phyloP scores from a whole-genome alignment of 108 stramenopile species.

The Skeletonema grethae region DNA sequence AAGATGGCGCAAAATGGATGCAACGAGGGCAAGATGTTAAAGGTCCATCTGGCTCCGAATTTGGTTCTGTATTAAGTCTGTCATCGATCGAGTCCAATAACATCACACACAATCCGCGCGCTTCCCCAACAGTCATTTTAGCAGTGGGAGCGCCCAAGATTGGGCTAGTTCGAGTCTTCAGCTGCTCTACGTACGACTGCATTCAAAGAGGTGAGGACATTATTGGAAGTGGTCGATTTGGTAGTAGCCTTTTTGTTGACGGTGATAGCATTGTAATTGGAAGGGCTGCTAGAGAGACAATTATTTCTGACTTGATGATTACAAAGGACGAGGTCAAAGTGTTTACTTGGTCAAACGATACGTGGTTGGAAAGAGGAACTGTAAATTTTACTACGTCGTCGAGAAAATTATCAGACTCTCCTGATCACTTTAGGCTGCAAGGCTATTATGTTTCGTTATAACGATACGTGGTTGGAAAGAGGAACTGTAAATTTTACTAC shows the following conservation, averaged over 20 bases:
- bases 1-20: neutral
- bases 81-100: neutral
- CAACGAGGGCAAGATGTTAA: neutral
- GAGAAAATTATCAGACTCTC: neutral
- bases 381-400: neutral
- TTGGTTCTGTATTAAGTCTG: neutral
- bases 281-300: neutral
- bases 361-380: neutral
- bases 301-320: too few relatives aligned
- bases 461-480: neutral
- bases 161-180: constrained; percentile 15
- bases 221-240: neutral
- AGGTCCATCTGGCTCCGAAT: neutral
- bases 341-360: neutral
- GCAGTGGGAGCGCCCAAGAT: constrained; percentile 1
- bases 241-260: neutral
- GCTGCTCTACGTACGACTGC: constrained; percentile 8
- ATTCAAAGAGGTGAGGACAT: neutral
- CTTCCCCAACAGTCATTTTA: neutral
- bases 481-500: neutral
- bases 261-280: neutral
- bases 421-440: neutral
- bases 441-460: neutral
- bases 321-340: neutral
- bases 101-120: neutral